phyloP scores from a whole-genome alignment of 108 stramenopile genomes.

The Fragilaria crotonensis region DNA sequence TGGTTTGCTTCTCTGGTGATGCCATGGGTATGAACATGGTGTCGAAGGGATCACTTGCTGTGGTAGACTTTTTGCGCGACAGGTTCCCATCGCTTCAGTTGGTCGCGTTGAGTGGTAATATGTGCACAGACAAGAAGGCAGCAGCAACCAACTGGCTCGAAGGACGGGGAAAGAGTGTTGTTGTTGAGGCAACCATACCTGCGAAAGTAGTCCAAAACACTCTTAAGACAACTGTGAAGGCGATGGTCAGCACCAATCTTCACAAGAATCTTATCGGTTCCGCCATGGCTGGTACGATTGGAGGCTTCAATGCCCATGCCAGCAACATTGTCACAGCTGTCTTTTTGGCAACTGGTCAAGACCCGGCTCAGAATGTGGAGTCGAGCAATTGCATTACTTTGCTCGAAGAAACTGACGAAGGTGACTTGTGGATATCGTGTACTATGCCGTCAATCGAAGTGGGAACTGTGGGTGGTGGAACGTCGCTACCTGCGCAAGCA shows the following conservation, averaged over 20 bases:
- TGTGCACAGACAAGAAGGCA: constrained; percentile 99
- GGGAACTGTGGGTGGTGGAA: constrained; percentile 98
- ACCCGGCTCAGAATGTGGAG: constrained; percentile 99
- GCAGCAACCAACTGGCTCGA: constrained; percentile 98
- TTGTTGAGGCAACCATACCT: constrained; percentile 90
- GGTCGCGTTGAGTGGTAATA: constrained; percentile 93
- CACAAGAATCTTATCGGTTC: constrained; percentile 98
- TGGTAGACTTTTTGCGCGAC: constrained; percentile 67
- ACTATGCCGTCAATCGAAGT: constrained; percentile 99
- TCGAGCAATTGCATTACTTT: constrained; percentile 91
- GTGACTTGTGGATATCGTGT: constrained; percentile 86
- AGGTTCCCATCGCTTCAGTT: constrained; percentile 70
- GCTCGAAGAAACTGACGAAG: constrained; percentile 84
- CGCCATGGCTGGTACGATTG: constrained; percentile 93
- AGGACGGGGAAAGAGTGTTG: constrained; percentile 95
- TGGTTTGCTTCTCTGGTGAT: constrained; percentile 93
- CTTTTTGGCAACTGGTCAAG: constrained; percentile 97
- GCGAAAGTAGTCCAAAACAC: constrained; percentile 71
- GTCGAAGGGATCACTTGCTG: constrained; percentile 90
- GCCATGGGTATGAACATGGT: constrained; percentile 99
- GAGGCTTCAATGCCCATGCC: constrained; percentile 98
- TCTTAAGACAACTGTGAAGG: constrained; percentile 90
- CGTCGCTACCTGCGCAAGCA: constrained; percentile 88
- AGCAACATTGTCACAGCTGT: constrained; percentile 97
- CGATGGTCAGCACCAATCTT: constrained; percentile 87